These are phyloP conservation scores for Xerophyta viscosa DNA, from an alignment of 106 monocot species.

Conservation along the genomic window DNA sequence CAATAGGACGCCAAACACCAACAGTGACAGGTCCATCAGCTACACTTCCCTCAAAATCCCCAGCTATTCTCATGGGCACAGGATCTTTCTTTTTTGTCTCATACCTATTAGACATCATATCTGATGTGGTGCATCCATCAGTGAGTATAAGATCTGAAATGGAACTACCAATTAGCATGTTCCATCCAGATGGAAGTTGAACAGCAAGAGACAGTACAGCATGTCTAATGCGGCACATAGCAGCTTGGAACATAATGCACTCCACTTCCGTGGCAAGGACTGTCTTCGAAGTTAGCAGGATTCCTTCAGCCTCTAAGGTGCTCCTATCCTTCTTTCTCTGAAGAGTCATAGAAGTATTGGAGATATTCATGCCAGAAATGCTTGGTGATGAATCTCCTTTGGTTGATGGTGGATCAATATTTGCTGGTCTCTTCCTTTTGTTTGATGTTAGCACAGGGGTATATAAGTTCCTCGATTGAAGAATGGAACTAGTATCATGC, in stretches of 20 bases:
- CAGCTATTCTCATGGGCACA: conserved; percentile 67
- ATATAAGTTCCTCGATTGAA: conserved; percentile 35
- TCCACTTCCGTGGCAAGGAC: conserved; percentile 79
- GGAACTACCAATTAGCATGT: conserved; percentile 22
- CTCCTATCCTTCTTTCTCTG: conserved; percentile 38
- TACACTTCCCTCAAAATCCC: conserved; percentile 55
- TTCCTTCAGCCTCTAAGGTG: conserved; percentile 36
- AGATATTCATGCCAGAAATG: conserved; percentile 30
- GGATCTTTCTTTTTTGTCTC: conserved; percentile 56
- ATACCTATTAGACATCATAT: conserved; percentile 29
- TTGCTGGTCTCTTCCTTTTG: conserved; percentile 27
- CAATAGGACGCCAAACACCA: conserved; percentile 90
- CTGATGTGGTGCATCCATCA: conserved; percentile 21
- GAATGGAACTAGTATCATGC: conserved; percentile 15
- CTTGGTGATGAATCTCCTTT: conserved; percentile 34
- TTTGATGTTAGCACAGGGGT: conserved; percentile 31
- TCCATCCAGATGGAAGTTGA: conserved; percentile 25
- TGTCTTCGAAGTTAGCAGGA: conserved; percentile 49
- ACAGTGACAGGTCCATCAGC: conserved; percentile 46
- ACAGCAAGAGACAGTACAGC: conserved; percentile 43
- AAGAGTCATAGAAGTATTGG: conserved; percentile 14
- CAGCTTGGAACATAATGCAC: conserved; percentile 80
- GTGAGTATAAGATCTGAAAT: conserved; percentile 20
- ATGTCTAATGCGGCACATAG: conserved; percentile 85
- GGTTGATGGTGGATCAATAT: conserved; percentile 17